These are phyloP conservation scores for Neodidymelliopsis sp. DNA, from an alignment of 2,329 filamentous ascomycete genomes.

Conservation along the genomic window DNA sequence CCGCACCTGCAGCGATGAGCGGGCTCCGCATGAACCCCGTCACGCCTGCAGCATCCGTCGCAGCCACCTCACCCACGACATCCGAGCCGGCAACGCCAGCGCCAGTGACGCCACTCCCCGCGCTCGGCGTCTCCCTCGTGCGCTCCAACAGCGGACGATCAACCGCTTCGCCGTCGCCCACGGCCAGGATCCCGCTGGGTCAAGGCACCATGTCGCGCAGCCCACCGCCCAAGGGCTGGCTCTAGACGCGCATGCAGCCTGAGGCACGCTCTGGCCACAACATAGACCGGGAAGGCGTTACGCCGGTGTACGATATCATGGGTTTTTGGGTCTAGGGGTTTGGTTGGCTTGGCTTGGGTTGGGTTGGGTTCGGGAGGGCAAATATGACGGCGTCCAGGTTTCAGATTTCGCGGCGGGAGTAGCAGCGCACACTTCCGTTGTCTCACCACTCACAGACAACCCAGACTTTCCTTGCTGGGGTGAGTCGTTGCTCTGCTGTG, in stretches of 20 bases:
- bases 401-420: constrained; percentile 4
- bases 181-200: constrained; percentile 43
- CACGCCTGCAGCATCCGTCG: constrained; percentile 30
- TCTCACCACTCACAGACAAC: neutral
- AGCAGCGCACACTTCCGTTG: neutral
- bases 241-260: constrained; percentile 9
- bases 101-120: constrained; percentile 16
- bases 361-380: neutral
- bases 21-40: constrained; percentile 48
- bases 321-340: neutral
- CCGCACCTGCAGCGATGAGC: constrained; percentile 28
- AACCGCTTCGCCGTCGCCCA: constrained; percentile 33
- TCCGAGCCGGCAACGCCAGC: constrained; percentile 18
- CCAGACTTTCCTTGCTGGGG: too few relatives aligned
- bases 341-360: too few relatives aligned
- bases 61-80: constrained; percentile 20
- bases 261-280: neutral
- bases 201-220: constrained; percentile 48
- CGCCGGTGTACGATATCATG: constrained; percentile 7
- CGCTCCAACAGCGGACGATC: constrained; percentile 25
- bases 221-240: constrained; percentile 44
- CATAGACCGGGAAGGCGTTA: constrained; percentile 13
- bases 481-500: too few relatives aligned
- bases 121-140: constrained; percentile 6
- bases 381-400: constrained; percentile 15